phyloP scores from a whole-genome alignment of 2,329 filamentous ascomycete species.

The Polychaeton citri region DNA sequence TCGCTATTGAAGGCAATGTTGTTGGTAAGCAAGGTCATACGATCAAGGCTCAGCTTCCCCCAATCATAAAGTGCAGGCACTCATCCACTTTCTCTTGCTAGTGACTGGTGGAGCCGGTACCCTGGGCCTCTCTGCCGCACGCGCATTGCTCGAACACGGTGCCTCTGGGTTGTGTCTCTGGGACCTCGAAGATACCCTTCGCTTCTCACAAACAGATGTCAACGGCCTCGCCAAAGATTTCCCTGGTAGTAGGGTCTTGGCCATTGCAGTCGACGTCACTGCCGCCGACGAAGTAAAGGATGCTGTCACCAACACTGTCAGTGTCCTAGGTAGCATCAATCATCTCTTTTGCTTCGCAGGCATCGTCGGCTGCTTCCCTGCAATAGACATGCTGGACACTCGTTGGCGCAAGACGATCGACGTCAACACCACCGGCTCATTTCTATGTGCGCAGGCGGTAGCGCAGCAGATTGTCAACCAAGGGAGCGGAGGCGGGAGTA shows the following conservation, averaged over 20 bases:
- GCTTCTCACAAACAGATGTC: slow-evolving; percentile 29
- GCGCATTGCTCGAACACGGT: slow-evolving; percentile 57
- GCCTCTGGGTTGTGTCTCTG: slow-evolving; percentile 45
- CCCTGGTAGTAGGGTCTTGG: slow-evolving; percentile 38
- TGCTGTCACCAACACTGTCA: slow-evolving; percentile 25
- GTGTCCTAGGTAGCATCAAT: slow-evolving; percentile 37
- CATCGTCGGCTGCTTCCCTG: slow-evolving; percentile 49
- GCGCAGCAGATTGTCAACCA: slow-evolving; percentile 41
- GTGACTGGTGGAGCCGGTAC: slow-evolving; percentile 56
- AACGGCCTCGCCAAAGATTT: slow-evolving; percentile 39
- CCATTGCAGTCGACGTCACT: slow-evolving; percentile 46
- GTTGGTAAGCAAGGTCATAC: slow-evolving; percentile 38
- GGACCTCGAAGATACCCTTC: slow-evolving; percentile 38
- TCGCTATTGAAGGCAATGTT: slow-evolving; percentile 40
- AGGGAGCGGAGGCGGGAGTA: slow-evolving; percentile 45
- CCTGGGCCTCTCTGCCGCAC: slow-evolving; percentile 43
- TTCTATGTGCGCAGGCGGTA: slow-evolving; percentile 55
- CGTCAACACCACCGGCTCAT: slow-evolving; percentile 59
- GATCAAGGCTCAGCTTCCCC: too few species aligned
- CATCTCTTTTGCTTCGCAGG: slow-evolving; percentile 54
- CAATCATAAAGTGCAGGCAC: too few species aligned
- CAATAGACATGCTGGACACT: slow-evolving; percentile 43
- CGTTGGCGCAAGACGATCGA: slow-evolving; percentile 54
- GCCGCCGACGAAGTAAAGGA: slow-evolving; percentile 34
- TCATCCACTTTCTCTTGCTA: slow-evolving; percentile 11